Evolutionary conservation across 2,329 filamentous ascomycete genomes (phyloP).

Genomic region (Colletotrichum sp.): DNA sequence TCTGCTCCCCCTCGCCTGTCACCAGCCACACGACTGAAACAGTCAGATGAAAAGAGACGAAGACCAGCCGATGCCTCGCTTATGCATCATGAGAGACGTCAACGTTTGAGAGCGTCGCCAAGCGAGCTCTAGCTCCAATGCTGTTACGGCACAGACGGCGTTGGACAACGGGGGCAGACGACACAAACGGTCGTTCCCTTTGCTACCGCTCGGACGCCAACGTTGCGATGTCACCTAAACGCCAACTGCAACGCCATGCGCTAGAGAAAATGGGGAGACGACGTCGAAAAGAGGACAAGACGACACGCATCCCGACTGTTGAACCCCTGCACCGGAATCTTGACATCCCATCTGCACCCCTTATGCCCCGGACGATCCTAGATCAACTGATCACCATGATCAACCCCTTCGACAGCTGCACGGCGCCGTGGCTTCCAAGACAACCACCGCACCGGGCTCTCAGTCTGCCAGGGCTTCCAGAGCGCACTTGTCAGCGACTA

Average conservation of each 20-base stretch:
- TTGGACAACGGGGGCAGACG: background rate
- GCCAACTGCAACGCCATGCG: slow-evolving; percentile 3
- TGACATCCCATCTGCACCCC: slow-evolving; percentile 9
- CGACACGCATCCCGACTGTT: background rate
- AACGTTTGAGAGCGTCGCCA: slow-evolving; percentile 16
- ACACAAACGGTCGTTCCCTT: background rate
- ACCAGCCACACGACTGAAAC: slow-evolving; percentile 9
- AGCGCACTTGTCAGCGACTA: background rate
- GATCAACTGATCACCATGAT: slow-evolving; percentile 16
- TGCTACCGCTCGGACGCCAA: background rate
- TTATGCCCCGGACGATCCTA: slow-evolving; percentile 10
- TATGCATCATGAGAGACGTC: slow-evolving; percentile 6
- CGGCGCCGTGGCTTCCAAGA: background rate
- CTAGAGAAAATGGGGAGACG: background rate
- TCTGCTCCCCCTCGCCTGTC: background rate
- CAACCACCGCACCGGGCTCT: background rate
- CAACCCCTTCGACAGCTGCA: background rate
- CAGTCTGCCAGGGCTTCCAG: background rate
- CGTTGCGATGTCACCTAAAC: background rate
- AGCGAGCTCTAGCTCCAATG: background rate
- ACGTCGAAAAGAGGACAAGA: background rate
- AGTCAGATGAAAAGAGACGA: background rate
- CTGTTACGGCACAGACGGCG: background rate
- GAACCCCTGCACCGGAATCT: slow-evolving; percentile 2
- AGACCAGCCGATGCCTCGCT: background rate